Evolutionary conservation across 192 early-diverging fungal species (phyloP).

Genomic region (Backusella westeae): DNA sequence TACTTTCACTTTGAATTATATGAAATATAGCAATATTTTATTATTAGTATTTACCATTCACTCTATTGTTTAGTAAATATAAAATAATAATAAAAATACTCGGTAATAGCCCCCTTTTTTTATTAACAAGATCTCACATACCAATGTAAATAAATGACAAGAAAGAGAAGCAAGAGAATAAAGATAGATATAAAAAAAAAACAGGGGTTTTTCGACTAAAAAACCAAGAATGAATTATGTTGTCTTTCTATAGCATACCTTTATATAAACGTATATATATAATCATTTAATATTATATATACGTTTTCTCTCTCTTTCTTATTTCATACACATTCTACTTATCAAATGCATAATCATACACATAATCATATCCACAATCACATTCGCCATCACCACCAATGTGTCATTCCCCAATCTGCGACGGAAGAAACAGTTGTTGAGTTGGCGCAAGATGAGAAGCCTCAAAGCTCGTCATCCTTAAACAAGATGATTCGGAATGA

Average conservation of each 20-base stretch:
- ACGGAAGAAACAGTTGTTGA: conserved; percentile 2
- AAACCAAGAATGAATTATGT: conserved; percentile 4
- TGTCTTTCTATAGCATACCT: not conserved
- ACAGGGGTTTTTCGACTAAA: not conserved
- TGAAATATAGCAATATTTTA: not conserved
- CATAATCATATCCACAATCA: not conserved
- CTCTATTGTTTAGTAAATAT: not conserved
- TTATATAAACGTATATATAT: not conserved
- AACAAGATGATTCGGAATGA: not conserved
- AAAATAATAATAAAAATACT: not conserved
- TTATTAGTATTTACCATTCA: not conserved
- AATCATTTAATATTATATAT: not conserved
- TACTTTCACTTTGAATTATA: not conserved
- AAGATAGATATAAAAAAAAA: not conserved
- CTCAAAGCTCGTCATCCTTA: not conserved
- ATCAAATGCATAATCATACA: not conserved
- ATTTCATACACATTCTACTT: not conserved
- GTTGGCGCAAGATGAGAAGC: not conserved
- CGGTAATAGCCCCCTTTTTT: not conserved
- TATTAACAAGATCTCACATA: not conserved
- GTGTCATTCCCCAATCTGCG: not conserved
- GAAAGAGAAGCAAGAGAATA: not conserved
- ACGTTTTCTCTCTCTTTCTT: not conserved
- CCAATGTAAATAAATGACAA: conserved; percentile 1
- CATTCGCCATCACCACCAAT: not conserved